Conservation (phyloP, 306 rosid genomes). For the Astragalus membranaceus region DNA sequence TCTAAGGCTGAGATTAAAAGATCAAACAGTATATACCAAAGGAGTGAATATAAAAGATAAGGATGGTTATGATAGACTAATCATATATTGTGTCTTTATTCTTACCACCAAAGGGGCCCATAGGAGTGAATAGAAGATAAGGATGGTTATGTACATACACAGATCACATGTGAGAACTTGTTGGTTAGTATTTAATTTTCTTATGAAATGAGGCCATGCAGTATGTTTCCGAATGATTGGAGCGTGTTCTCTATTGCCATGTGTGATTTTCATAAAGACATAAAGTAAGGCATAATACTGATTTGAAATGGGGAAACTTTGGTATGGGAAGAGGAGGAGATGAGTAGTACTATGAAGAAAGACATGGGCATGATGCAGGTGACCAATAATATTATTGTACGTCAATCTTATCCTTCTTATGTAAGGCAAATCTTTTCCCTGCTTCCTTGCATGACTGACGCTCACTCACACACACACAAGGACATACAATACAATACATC, state of each 20-base stretch:
- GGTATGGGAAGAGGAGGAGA: not conserved
- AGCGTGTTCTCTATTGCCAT: not conserved
- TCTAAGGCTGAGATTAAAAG: no score
- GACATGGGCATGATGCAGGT: not conserved
- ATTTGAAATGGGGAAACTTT: slow-evolving; percentile 8
- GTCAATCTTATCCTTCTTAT: slow-evolving; percentile 5
- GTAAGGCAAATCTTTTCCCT: not conserved
- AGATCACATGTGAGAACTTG: not conserved
- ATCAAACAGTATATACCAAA: no score
- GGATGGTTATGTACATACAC: no score
- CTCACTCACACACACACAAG: no score
- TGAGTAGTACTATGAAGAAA: not conserved
- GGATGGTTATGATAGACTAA: no score
- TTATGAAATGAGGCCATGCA: not conserved
- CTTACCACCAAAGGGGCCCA: no score
- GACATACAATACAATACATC: slow-evolving; percentile 6
- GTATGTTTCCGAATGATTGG: slow-evolving; percentile 18
- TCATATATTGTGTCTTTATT: no score
- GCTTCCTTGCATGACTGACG: not conserved
- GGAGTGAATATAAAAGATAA: no score
- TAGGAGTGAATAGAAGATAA: no score
- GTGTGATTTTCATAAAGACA: not conserved
- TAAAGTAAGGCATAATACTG: not conserved
- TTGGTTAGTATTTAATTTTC: not conserved
- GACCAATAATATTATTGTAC: not conserved